phyloP scores from a whole-genome alignment of 208 protist species.

The Endotrypanum monterogeii region DNA sequence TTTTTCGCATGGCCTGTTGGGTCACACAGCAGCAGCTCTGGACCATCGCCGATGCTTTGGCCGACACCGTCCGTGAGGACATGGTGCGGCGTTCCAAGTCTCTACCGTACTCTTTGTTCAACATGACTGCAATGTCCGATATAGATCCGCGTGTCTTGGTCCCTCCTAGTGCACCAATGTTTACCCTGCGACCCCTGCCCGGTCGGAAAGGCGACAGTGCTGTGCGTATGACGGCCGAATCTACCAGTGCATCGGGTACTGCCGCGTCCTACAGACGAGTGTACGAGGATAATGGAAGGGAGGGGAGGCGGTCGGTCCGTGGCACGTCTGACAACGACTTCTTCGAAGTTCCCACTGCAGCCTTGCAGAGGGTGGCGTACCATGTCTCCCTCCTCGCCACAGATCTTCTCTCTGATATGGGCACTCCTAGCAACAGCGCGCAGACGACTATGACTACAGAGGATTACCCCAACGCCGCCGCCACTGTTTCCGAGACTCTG shows the following conservation, averaged over 20 bases:
- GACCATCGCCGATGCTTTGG: conserved; percentile 59
- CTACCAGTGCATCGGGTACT: neutral
- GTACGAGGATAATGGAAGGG: neutral
- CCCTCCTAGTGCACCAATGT: conserved; percentile 26
- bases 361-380: conserved; percentile 52
- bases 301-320: neutral
- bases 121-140: conserved; percentile 5
- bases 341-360: conserved; percentile 40
- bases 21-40: conserved; percentile 62
- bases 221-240: neutral
- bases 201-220: neutral
- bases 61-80: conserved; percentile 57
- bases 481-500: conserved; percentile 52
- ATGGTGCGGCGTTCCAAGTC: conserved; percentile 38
- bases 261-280: neutral
- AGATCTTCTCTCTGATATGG: conserved; percentile 36
- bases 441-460: conserved; percentile 17
- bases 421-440: neutral
- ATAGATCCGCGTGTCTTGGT: conserved; percentile 34
- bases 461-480: conserved; percentile 49
- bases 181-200: conserved; percentile 24
- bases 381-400: conserved; percentile 55
- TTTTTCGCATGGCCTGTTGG: conserved; percentile 61
- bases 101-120: conserved; percentile 36
- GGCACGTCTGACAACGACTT: neutral